Conservation (phyloP, 768 basidiomycete species). For the Boletus subcaerulescens region DNA sequence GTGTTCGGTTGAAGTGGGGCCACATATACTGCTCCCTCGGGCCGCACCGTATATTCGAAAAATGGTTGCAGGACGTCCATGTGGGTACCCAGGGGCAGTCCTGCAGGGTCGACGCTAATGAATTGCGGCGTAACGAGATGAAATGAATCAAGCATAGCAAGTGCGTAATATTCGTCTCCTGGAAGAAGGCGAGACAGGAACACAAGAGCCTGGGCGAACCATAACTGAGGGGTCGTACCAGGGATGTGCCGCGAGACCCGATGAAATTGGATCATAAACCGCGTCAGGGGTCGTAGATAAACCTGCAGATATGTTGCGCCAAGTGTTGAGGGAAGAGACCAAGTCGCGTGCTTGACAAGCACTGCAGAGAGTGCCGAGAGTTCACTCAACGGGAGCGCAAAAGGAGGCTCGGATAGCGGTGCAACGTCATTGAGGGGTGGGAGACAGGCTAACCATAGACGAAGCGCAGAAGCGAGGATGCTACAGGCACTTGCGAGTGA, state of each 20-base stretch:
- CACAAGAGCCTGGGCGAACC: slow-evolving; percentile 65
- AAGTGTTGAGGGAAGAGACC: slow-evolving; percentile 33
- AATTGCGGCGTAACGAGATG: slow-evolving; percentile 18
- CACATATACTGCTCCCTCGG: slow-evolving; percentile 41
- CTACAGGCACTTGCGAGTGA: slow-evolving; percentile 35
- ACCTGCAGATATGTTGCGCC: slow-evolving; percentile 6
- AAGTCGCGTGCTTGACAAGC: slow-evolving; percentile 50
- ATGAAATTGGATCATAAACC: slow-evolving; percentile 53
- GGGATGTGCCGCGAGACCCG: slow-evolving; percentile 58
- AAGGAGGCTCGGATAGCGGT: slow-evolving; percentile 50
- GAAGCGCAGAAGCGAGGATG: slow-evolving; percentile 46
- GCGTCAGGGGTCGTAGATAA: slow-evolving; percentile 48
- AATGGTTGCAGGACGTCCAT: slow-evolving; percentile 46
- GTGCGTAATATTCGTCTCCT: slow-evolving; percentile 69
- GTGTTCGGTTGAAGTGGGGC: slow-evolving; percentile 51
- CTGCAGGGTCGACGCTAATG: slow-evolving; percentile 22
- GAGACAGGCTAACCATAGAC: slow-evolving; percentile 64
- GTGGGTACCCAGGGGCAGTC: slow-evolving; percentile 26
- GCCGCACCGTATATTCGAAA: slow-evolving; percentile 45
- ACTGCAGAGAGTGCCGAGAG: slow-evolving; percentile 52
- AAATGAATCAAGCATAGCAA: slow-evolving; percentile 35
- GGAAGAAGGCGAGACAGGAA: slow-evolving; percentile 57
- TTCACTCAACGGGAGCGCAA: slow-evolving; percentile 54
- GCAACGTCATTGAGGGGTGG: slow-evolving; percentile 40
- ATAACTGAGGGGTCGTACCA: slow-evolving; percentile 51